These are phyloP conservation scores for Chamaecyparis obtusa DNA, from an alignment of 75 land plant species.

Conservation along the genomic window DNA sequence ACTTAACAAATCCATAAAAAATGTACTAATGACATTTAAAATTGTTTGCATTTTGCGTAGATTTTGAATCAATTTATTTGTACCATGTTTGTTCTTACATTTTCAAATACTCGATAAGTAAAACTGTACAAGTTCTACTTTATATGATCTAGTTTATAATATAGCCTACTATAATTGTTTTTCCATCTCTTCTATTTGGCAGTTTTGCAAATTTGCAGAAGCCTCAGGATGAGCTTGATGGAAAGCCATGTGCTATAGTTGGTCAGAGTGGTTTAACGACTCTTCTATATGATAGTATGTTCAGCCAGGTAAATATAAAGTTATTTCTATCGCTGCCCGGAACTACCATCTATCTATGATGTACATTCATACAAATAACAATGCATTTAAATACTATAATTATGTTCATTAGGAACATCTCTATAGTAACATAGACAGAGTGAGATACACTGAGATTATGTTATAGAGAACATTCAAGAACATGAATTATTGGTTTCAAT, in stretches of 20 bases:
- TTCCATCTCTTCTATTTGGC: slow-evolving; percentile 6
- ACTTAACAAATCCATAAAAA: background rate
- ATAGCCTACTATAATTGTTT: background rate
- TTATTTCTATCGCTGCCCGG: background rate
- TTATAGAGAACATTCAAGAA: background rate
- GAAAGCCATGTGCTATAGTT: slow-evolving; percentile 94
- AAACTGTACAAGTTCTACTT: background rate
- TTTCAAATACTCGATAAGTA: background rate
- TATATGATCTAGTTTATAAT: background rate
- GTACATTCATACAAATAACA: background rate
- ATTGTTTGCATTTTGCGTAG: background rate
- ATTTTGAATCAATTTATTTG: background rate
- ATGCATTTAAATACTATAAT: background rate
- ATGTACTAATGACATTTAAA: background rate
- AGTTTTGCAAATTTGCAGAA: slow-evolving; percentile 94
- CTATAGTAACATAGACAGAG: background rate
- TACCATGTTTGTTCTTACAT: background rate
- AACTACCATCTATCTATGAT: background rate
- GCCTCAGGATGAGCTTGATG: slow-evolving; percentile 84
- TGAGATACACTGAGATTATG: background rate
- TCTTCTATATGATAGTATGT: slow-evolving; percentile 72
- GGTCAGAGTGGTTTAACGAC: slow-evolving; percentile 98
- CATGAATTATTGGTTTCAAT: background rate
- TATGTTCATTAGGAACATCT: background rate
- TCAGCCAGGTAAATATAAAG: slow-evolving; percentile 66